Evolutionary conservation across 805 yeast species (phyloP), one percentile per base, ranked within the genome.

Genomic region (Metahyphopichia silvanorum): DNA sequence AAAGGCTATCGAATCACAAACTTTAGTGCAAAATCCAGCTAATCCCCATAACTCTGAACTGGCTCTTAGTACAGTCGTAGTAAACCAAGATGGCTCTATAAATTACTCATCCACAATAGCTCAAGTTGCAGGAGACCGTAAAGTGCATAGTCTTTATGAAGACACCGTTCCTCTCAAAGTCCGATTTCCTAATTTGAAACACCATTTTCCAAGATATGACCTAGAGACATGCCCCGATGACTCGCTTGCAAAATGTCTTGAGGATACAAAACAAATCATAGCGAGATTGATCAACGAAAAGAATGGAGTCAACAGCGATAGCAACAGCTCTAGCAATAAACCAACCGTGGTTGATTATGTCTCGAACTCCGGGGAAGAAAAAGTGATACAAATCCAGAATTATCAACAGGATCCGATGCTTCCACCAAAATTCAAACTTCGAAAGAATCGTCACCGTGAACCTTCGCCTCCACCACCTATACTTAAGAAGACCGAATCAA

Each of bases 381-480:
- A 86, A 35, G 60, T 71, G 4, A 71, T 88, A 17, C 79, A 79
- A 46, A 77, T 89, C 26, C 77, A 79, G 10, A 86, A 81, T 34
- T 73, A 67, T 27, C 72, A 78, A 39, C 70, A 73, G 29, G 98
- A 91, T 60, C 98, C 98, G 0, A 71, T 89, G 73, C 77, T 86
- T 21, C 96, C 96, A 0, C 79, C 89, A 0, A 77, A 78, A 35
- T 79, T 82, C 59, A 81, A 79, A 49, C 69, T 82, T 34, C 77
- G 87, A 22, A 81, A 82, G 40, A 78, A 84, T 19, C 83, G 93
- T 4, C 79, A 76, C 24, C 47, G 47, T 29, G 81, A 85, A 1
- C 73, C 82, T 0, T 76, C 86, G 1, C 69, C 69, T 1, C 69
- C 75, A 3, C 54, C 54, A n/a, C 94, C 95, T 0, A 76, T 86